These are phyloP conservation scores for Lablab purpureus DNA, from an alignment of 306 rosid genomes.

Conservation along the genomic window DNA sequence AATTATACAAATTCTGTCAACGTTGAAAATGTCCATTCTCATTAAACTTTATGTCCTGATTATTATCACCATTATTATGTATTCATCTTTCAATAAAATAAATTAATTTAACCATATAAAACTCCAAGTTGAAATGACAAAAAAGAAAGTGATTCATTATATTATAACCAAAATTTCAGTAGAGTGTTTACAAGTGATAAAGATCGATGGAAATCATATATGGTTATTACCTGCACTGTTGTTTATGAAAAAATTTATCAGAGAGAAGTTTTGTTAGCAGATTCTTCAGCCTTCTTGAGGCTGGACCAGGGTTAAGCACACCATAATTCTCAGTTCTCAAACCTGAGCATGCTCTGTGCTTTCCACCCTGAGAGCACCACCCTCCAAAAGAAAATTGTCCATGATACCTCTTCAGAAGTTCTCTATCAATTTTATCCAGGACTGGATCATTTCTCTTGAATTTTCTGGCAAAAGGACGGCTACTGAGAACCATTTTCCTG, in stretches of 20 bases:
- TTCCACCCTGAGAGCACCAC: conserved; percentile 70
- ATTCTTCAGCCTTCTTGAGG: conserved; percentile 71
- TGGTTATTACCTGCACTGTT: conserved; percentile 67
- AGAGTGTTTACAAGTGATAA: conserved; percentile 35
- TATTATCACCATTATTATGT: neutral
- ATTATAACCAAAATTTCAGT: conserved; percentile 33
- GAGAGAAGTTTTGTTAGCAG: conserved; percentile 58
- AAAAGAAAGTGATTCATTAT: neutral
- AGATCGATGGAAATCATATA: conserved; percentile 22
- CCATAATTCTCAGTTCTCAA: conserved; percentile 64
- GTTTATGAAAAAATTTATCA: conserved; percentile 54
- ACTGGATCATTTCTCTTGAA: conserved; percentile 74
- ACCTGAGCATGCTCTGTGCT: conserved; percentile 51
- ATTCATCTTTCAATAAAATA: neutral
- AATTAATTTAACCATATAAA: neutral
- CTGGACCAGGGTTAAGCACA: conserved; percentile 68
- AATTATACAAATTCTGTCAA: neutral
- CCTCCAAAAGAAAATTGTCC: conserved; percentile 69
- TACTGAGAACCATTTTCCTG: conserved; percentile 63
- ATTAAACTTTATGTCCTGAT: neutral
- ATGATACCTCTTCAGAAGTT: conserved; percentile 62
- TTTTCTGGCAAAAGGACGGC: conserved; percentile 89
- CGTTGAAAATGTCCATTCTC: neutral
- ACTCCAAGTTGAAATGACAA: neutral
- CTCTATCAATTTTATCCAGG: conserved; percentile 76